These are phyloP conservation scores for Phascolomyces articulosus DNA, from an alignment of 371 early-diverging fungal genomes.

Conservation along the genomic window DNA sequence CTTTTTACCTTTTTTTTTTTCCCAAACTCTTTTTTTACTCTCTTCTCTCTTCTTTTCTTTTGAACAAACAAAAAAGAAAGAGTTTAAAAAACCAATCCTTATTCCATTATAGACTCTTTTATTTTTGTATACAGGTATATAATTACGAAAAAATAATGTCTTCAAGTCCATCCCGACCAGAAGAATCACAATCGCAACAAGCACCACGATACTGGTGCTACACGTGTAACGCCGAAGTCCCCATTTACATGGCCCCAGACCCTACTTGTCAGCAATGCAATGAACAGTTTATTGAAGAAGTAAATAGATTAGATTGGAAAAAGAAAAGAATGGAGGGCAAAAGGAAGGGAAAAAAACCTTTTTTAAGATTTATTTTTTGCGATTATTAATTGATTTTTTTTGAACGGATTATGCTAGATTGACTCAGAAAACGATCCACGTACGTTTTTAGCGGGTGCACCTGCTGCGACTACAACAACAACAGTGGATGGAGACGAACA, in stretches of 20 bases:
- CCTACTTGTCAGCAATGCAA: constrained; percentile 69
- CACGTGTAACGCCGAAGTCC: constrained; percentile 41
- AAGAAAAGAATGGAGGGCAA: no score
- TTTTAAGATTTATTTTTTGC: neutral
- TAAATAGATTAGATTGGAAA: no score
- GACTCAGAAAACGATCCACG: constrained; percentile 22
- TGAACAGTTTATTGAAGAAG: constrained; percentile 70
- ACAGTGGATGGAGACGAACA: neutral
- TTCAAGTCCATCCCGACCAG: constrained; percentile 9
- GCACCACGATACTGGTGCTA: constrained; percentile 47
- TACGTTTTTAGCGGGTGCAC: constrained; percentile 5
- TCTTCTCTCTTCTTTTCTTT: no score
- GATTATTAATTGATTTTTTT: neutral
- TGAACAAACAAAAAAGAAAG: no score
- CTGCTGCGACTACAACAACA: neutral
- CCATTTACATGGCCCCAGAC: constrained; percentile 54
- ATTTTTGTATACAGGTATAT: neutral
- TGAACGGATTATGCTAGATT: constrained; percentile 9
- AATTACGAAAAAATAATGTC: constrained; percentile 11
- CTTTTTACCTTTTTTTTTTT: no score
- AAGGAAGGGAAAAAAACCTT: neutral
- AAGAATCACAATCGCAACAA: constrained; percentile 9
- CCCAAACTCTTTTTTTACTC: no score
- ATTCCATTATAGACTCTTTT: neutral
- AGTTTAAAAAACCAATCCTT: neutral